These are phyloP conservation scores for Terfezia claveryi DNA, from an alignment of 495 filamentous ascomycete genomes.

Conservation along the genomic window DNA sequence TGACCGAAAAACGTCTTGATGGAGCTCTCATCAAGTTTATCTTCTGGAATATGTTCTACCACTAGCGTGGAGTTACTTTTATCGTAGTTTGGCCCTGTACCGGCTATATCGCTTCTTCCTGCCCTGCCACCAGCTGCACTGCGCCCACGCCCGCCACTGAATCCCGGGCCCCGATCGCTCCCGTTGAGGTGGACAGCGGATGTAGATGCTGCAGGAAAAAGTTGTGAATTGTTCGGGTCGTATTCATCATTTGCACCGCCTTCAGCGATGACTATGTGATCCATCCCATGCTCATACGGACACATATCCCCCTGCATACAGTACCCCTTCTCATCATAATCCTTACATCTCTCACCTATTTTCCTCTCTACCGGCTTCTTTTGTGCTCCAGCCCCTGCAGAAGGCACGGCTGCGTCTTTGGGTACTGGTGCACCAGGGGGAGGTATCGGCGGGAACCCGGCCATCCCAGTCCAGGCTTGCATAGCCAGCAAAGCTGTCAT, in stretches of 20 bases:
- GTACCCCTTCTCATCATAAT: conserved; percentile 76
- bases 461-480: conserved; percentile 38
- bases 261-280: conserved; percentile 30
- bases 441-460: conserved; percentile 28
- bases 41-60: conserved; percentile 79
- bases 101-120: conserved; percentile 31
- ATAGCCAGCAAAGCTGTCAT: conserved; percentile 50
- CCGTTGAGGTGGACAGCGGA: not conserved
- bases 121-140: conserved; percentile 7
- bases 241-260: conserved; percentile 42
- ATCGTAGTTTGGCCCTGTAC: conserved; percentile 52
- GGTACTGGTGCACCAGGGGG: conserved; percentile 5
- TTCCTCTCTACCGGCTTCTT: conserved; percentile 22
- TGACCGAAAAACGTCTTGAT: conserved; percentile 66
- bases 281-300: conserved; percentile 58
- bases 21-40: conserved; percentile 50
- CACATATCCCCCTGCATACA: conserved; percentile 60
- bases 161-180: conserved; percentile 7
- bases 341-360: conserved; percentile 43
- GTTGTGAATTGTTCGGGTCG: conserved; percentile 37
- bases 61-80: conserved; percentile 59
- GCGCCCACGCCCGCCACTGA: conserved; percentile 5
- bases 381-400: conserved; percentile 6
- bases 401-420: not conserved
- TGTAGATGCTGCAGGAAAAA: conserved; percentile 9